These are phyloP conservation scores for Osmanthus fragrans DNA, from an alignment of 257 asterid species.

Conservation along the genomic window DNA sequence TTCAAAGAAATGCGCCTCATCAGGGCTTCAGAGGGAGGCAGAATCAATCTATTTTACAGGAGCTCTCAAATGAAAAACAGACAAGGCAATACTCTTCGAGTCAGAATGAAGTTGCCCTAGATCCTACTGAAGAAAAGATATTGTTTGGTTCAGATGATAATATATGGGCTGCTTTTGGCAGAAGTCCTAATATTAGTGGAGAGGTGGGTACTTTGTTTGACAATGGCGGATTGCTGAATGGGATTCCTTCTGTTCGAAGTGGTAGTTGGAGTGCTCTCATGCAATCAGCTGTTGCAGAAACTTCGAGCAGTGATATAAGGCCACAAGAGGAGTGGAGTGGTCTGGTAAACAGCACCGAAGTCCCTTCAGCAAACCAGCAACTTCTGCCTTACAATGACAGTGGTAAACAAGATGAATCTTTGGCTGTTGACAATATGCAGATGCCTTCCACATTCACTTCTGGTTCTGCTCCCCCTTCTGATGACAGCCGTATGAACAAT, in stretches of 20 bases:
- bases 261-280: conserved; percentile 99
- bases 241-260: conserved; percentile 58
- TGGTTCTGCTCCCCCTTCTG: conserved; percentile 31
- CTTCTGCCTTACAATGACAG: conserved; percentile 35
- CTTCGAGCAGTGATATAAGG: conserved; percentile 56
- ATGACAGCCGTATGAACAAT: conserved; percentile 33
- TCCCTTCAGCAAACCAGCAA: conserved; percentile 43
- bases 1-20: conserved; percentile 44
- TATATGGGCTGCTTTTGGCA: conserved; percentile 78
- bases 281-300: conserved; percentile 98
- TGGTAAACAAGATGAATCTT: conserved; percentile 39
- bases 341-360: conserved; percentile 42
- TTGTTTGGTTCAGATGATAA: conserved; percentile 88
- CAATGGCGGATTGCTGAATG: conserved; percentile 46
- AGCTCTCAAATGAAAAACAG: conserved; percentile 43
- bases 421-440: conserved; percentile 28
- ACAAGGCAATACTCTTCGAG: conserved; percentile 40
- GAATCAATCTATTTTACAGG: conserved; percentile 41
- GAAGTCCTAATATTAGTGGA: conserved; percentile 48
- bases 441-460: conserved; percentile 39
- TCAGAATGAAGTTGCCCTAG: conserved; percentile 63
- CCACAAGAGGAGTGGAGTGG: conserved; percentile 78
- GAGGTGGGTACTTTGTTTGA: conserved; percentile 57
- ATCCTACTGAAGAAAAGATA: conserved; percentile 88
- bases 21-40: conserved; percentile 43